Evolutionary conservation across 768 basidiomycete genomes (phyloP).

Genomic region (Suillus luteus): DNA sequence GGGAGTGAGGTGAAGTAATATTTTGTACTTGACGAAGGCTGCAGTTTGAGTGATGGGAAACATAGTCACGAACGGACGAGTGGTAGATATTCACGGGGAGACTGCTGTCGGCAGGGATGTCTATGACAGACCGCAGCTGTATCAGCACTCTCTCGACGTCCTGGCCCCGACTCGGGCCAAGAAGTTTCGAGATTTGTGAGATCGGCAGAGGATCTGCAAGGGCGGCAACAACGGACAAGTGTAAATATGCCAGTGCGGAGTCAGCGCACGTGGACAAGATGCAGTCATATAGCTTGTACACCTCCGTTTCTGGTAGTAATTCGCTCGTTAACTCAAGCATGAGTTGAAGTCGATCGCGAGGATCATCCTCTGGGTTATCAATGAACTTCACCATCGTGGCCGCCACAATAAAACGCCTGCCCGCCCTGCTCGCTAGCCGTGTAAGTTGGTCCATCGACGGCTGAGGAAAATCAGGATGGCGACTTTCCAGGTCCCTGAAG

Average conservation of each 20-base stretch:
- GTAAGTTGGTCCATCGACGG: background rate
- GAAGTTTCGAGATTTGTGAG: background rate
- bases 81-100: background rate
- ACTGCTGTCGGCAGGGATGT: background rate
- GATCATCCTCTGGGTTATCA: background rate
- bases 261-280: background rate
- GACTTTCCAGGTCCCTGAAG: background rate
- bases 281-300: background rate
- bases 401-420: background rate
- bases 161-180: background rate
- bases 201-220: background rate
- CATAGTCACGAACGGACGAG: slow-evolving; percentile 1
- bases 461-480: background rate
- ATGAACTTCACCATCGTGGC: background rate
- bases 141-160: background rate
- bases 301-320: background rate
- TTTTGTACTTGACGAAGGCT: too few species aligned
- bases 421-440: background rate
- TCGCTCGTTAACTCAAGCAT: background rate
- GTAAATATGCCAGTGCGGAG: background rate
- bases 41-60: background rate
- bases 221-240: background rate
- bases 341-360: background rate
- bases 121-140: background rate
- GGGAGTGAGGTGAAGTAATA: slow-evolving; percentile 1